A percentile compares a stretch with the other conserved stretches of the same genome.
Evolutionary conservation across 495 filamentous ascomycete species (phyloP).

Genomic region (Hyaloscypha variabilis): DNA sequence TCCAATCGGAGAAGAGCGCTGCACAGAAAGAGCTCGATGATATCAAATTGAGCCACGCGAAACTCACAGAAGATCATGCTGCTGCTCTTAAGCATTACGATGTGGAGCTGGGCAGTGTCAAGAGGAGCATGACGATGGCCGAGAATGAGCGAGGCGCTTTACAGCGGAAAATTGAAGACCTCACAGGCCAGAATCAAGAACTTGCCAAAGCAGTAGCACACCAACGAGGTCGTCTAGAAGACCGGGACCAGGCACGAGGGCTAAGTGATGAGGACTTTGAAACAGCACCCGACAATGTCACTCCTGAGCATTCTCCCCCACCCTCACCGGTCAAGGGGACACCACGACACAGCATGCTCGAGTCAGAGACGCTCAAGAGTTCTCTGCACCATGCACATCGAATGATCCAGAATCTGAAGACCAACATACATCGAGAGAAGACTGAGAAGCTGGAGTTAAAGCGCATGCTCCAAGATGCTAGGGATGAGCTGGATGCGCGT

Average conservation of each 20-base stretch:
- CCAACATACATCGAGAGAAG: constrained; percentile 94
- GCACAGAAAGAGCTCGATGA: constrained; percentile 88
- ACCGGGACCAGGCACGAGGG: constrained; percentile 60
- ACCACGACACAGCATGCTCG: constrained; percentile 84
- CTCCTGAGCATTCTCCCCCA: constrained; percentile 88
- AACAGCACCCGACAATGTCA: constrained; percentile 66
- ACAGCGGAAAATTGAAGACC: constrained; percentile 81
- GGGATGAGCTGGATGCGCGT: constrained; percentile 85
- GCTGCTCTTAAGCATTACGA: constrained; percentile 80
- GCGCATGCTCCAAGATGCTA: constrained; percentile 92
- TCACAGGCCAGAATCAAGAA: constrained; percentile 86
- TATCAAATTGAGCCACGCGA: constrained; percentile 73
- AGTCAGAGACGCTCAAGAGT: constrained; percentile 92
- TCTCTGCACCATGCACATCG: constrained; percentile 92
- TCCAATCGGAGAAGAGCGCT: constrained; percentile 73
- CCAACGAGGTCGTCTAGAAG: constrained; percentile 68
- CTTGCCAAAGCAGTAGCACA: constrained; percentile 75
- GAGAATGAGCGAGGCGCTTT: constrained; percentile 75
- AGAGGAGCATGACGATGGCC: constrained; percentile 70
- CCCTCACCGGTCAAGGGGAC: constrained; percentile 89
- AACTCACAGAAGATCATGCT: constrained; percentile 78
- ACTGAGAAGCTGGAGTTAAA: constrained; percentile 95
- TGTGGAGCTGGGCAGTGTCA: constrained; percentile 77
- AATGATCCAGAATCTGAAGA: constrained; percentile 93
- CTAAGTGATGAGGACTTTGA: constrained; percentile 64